Evolutionary conservation across 1,284 basidiomycete species (phyloP).

Genomic region (Uromyces viciae-fabae): DNA sequence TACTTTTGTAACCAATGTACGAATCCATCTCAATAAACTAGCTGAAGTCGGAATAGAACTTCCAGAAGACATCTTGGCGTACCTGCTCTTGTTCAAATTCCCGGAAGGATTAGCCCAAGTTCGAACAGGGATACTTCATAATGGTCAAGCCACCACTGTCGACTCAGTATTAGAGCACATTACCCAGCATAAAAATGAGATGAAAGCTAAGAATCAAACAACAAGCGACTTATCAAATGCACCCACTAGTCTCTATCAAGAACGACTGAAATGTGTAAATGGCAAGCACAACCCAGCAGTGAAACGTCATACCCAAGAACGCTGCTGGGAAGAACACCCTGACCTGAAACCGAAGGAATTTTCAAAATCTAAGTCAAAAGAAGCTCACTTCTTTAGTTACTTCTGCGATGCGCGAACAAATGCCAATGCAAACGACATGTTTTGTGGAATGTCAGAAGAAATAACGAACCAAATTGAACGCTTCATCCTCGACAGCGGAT

Average conservation of each 20-base stretch:
- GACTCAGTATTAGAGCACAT: background rate
- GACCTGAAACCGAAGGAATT: background rate
- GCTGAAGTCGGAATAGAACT: background rate
- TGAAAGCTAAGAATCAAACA: background rate
- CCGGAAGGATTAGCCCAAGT: background rate
- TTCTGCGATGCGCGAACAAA: background rate
- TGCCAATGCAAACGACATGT: too few species aligned
- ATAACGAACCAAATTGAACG: background rate
- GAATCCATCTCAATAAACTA: background rate
- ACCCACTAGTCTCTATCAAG: background rate
- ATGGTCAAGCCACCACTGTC: background rate
- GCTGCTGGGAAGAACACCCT: background rate
- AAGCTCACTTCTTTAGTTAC: background rate
- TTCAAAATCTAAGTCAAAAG: background rate
- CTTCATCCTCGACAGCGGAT: background rate
- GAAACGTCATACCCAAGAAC: background rate
- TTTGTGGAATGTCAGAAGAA: too few species aligned
- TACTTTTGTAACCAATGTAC: background rate
- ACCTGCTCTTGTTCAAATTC: background rate
- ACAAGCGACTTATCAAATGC: background rate
- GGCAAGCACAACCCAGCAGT: background rate
- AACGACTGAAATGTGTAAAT: background rate
- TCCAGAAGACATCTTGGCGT: background rate
- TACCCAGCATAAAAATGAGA: background rate
- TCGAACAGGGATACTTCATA: background rate